Percentiles rank a stretch among this genome's conserved stretches.
These are phyloP conservation scores for Canna indica DNA, from an alignment of 176 grass and related monocot genomes.

Conservation along the genomic window DNA sequence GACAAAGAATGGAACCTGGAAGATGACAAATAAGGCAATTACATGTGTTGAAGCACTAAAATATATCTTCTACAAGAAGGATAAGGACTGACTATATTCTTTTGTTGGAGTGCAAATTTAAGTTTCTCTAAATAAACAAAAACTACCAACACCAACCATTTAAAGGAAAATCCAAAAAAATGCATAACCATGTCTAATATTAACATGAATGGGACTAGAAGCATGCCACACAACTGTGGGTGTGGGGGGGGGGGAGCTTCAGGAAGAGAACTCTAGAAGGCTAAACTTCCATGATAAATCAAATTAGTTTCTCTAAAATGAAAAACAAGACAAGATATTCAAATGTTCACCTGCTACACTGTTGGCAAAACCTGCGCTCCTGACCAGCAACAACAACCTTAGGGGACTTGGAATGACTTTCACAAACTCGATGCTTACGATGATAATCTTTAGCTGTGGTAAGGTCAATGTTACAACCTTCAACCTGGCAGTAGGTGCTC, in stretches of 20 bases:
- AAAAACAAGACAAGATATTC: not conserved
- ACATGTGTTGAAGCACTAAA: not conserved
- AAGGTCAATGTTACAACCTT: constrained; percentile 17
- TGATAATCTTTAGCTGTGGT: constrained; percentile 17
- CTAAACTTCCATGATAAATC: no score
- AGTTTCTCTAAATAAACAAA: not conserved
- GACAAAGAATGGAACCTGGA: constrained; percentile 18
- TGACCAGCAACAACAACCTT: constrained; percentile 13
- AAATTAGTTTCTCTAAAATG: not conserved
- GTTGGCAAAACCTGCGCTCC: constrained; percentile 15
- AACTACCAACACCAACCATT: not conserved
- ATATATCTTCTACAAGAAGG: not conserved
- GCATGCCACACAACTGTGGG: no score
- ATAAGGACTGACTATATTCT: not conserved
- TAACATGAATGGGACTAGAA: not conserved
- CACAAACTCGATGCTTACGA: constrained; percentile 19
- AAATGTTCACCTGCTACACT: constrained; percentile 16
- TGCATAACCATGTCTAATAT: not conserved
- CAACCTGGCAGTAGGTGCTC: constrained; percentile 15
- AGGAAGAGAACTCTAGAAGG: not conserved
- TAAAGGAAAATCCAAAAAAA: not conserved
- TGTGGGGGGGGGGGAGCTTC: not conserved
- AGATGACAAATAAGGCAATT: not conserved
- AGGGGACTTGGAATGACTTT: constrained; percentile 14
- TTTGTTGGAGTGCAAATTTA: not conserved